Percentiles rank a stretch among this genome's conserved stretches.
These are phyloP conservation scores for Croton laevigatus DNA, from an alignment of 441 rosid species.

Conservation along the genomic window DNA sequence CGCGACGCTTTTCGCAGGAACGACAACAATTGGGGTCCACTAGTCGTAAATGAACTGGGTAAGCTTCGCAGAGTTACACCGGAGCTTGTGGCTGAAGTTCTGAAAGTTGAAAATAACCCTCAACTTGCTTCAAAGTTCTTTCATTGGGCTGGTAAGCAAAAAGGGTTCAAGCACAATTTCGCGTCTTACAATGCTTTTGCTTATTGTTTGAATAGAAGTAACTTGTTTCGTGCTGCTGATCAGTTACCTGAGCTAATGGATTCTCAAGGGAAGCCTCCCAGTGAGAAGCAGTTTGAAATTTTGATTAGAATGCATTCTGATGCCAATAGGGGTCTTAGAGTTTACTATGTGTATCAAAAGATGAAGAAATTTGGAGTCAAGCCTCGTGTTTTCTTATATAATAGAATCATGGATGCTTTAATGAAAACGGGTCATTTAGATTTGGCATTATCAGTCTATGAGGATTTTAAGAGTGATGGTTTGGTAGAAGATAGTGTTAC, in stretches of 20 bases:
- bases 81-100: slow-evolving; percentile 69
- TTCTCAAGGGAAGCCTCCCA: slow-evolving; percentile 72
- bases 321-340: slow-evolving; percentile 72
- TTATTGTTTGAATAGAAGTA: slow-evolving; percentile 65
- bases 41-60: slow-evolving; percentile 53
- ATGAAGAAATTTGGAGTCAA: slow-evolving; percentile 76
- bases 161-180: slow-evolving; percentile 71
- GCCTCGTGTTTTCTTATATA: slow-evolving; percentile 70
- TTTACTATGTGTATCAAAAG: slow-evolving; percentile 77
- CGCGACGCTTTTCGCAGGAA: slow-evolving; percentile 70
- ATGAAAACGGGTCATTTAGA: slow-evolving; percentile 63
- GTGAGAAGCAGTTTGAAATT: slow-evolving; percentile 87
- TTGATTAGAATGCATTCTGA: slow-evolving; percentile 91
- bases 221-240: slow-evolving; percentile 75
- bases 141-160: slow-evolving; percentile 93
- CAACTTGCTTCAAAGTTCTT: slow-evolving; percentile 71
- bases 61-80: slow-evolving; percentile 93
- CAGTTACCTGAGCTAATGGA: slow-evolving; percentile 85
- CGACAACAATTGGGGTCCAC: slow-evolving; percentile 58
- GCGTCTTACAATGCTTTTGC: slow-evolving; percentile 88
- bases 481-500: slow-evolving; percentile 74
- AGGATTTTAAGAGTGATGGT: slow-evolving; percentile 66
- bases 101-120: slow-evolving; percentile 56
- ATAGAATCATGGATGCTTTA: slow-evolving; percentile 73
- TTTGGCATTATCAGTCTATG: slow-evolving; percentile 68